A percentile compares a stretch with the other conserved stretches of the same genome.
Conservation (phyloP, 2,329 filamentous ascomycete species). For the Claviceps sp. region DNA sequence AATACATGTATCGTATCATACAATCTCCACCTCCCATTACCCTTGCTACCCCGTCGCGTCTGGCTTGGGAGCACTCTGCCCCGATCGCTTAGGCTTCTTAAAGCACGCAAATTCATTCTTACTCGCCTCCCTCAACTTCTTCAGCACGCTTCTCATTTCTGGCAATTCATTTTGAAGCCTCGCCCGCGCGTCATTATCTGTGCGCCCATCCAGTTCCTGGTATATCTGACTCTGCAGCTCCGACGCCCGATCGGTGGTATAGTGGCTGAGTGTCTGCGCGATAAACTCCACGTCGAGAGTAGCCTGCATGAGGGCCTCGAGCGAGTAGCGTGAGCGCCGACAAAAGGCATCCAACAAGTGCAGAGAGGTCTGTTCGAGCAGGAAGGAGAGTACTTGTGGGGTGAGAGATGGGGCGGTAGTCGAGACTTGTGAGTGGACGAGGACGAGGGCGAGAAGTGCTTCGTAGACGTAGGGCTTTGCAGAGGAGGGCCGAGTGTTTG, state of each 20-base stretch:
- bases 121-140: conserved; percentile 67
- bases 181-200: conserved; percentile 72
- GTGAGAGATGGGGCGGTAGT: conserved; percentile 68
- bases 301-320: conserved; percentile 85
- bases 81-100: conserved; percentile 44
- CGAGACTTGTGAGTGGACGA: conserved; percentile 81
- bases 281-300: conserved; percentile 96
- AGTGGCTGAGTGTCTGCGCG: conserved; percentile 81
- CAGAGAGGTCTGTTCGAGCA: conserved; percentile 68
- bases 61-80: conserved; percentile 18
- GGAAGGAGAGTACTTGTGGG: conserved; percentile 66
- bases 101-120: conserved; percentile 84
- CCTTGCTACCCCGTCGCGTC: conserved; percentile 14
- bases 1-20: neutral
- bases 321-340: conserved; percentile 52
- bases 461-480: conserved; percentile 85
- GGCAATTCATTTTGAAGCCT: conserved; percentile 75
- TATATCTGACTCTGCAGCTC: conserved; percentile 85
- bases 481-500: conserved; percentile 48
- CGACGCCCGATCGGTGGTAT: conserved; percentile 70
- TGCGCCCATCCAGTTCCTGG: conserved; percentile 75
- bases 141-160: conserved; percentile 77
- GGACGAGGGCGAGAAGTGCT: conserved; percentile 69
- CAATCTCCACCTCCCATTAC: neutral
- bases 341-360: conserved; percentile 74